These are phyloP conservation scores for Candida takata DNA, from an alignment of 805 yeast species.

Conservation along the genomic window DNA sequence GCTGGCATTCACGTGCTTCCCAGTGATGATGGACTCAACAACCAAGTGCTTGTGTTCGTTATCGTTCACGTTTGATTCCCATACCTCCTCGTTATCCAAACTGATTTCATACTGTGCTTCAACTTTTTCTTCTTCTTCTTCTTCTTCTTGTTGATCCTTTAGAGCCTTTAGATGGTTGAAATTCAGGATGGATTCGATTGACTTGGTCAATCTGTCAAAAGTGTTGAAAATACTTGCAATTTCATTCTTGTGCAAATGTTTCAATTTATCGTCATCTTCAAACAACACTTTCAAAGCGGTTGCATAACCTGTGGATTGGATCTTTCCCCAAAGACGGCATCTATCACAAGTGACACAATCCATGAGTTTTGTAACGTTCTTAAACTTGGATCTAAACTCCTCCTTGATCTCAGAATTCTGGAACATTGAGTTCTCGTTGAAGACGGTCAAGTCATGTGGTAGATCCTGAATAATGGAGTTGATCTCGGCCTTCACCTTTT, in stretches of 20 bases:
- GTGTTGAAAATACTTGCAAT: constrained; percentile 88
- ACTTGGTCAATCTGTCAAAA: constrained; percentile 84
- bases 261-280: constrained; percentile 51
- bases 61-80: constrained; percentile 1
- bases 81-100: constrained; percentile 6
- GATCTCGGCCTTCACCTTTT: constrained; percentile 37
- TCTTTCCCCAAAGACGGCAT: constrained; percentile 96
- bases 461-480: constrained; percentile 19
- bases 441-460: constrained; percentile 27
- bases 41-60: too few relatives aligned
- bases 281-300: constrained; percentile 88
- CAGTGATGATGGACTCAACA: too few relatives aligned
- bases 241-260: constrained; percentile 66
- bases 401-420: constrained; percentile 57
- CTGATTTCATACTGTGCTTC: constrained; percentile 3
- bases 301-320: constrained; percentile 96
- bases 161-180: constrained; percentile 50
- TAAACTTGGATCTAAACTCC: constrained; percentile 80
- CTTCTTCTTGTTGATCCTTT: too few relatives aligned
- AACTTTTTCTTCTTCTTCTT: constrained; percentile 6
- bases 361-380: constrained; percentile 88
- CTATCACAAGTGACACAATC: constrained; percentile 98
- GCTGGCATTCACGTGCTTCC: background rate
- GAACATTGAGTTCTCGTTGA: constrained; percentile 46
- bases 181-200: constrained; percentile 64